These are phyloP conservation scores for Paecilomyces sp. DNA, from an alignment of 2,329 filamentous ascomycete species.

Conservation along the genomic window DNA sequence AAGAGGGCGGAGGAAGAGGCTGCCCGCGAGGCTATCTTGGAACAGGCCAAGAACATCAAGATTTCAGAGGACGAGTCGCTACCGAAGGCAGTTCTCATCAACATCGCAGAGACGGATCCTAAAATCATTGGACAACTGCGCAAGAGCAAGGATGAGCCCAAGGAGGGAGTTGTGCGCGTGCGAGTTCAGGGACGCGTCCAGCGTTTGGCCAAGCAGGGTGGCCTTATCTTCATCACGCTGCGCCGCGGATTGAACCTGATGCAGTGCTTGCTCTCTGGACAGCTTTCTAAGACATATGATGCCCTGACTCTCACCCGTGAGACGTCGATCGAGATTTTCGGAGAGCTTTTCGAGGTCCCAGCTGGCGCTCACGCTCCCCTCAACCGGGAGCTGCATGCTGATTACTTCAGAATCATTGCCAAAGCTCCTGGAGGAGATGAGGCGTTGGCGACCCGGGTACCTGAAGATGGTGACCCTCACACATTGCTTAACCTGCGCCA, in stretches of 20 bases:
- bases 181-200: slow-evolving; percentile 78
- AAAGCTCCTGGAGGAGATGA: slow-evolving; percentile 80
- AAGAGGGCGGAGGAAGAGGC: slow-evolving; percentile 66
- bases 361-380: slow-evolving; percentile 71
- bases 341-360: slow-evolving; percentile 77
- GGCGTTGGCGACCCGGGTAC: slow-evolving; percentile 78
- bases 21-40: slow-evolving; percentile 63
- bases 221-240: slow-evolving; percentile 79
- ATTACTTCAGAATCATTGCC: slow-evolving; percentile 77
- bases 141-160: slow-evolving; percentile 48
- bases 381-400: slow-evolving; percentile 80
- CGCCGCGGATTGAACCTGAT: slow-evolving; percentile 77
- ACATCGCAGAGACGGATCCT: slow-evolving; percentile 62
- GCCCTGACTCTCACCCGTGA: slow-evolving; percentile 77
- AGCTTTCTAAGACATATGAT: slow-evolving; percentile 86
- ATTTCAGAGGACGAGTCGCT: slow-evolving; percentile 64
- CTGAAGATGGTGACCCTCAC: slow-evolving; percentile 61
- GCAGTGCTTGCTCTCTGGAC: slow-evolving; percentile 74
- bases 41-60: slow-evolving; percentile 74
- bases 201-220: slow-evolving; percentile 72
- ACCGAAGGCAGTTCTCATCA: slow-evolving; percentile 67
- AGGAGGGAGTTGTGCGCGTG: slow-evolving; percentile 57
- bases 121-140: slow-evolving; percentile 44
- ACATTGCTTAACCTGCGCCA: slow-evolving; percentile 76
- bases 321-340: slow-evolving; percentile 77